Evolutionary conservation across 2,329 filamentous ascomycete genomes (phyloP).

Genomic region (Aureobasidium sp.): DNA sequence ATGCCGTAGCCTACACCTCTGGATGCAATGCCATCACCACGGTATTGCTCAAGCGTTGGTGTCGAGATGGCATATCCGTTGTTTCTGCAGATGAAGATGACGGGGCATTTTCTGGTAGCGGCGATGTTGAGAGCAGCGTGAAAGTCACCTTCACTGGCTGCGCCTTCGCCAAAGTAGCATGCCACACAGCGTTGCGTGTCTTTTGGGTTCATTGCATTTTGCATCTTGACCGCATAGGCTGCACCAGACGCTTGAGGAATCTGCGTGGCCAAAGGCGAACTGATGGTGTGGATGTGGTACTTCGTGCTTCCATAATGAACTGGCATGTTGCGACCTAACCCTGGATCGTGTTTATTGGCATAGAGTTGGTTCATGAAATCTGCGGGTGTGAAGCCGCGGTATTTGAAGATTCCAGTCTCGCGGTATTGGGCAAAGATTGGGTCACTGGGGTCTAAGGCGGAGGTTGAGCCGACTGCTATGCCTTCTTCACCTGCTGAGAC

Average conservation of each 20-base stretch:
- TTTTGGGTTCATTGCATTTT: constrained; percentile 63
- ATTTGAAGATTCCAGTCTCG: constrained; percentile 83
- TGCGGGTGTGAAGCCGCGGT: constrained; percentile 76
- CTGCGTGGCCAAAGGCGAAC: constrained; percentile 78
- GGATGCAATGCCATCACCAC: constrained; percentile 82
- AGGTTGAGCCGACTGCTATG: constrained; percentile 80
- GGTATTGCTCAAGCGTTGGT: constrained; percentile 82
- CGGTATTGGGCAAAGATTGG: constrained; percentile 93
- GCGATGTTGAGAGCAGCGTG: constrained; percentile 87
- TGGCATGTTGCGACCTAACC: constrained; percentile 88
- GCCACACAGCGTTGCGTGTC: constrained; percentile 60
- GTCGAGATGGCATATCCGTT: constrained; percentile 90
- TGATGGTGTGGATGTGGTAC: constrained; percentile 82
- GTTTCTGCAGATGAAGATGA: constrained; percentile 85
- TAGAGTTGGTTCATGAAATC: constrained; percentile 97
- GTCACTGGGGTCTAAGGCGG: constrained; percentile 73
- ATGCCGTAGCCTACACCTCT: constrained; percentile 88
- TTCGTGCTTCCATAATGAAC: constrained; percentile 86
- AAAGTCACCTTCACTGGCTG: constrained; percentile 85
- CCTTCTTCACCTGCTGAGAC: constrained; percentile 90
- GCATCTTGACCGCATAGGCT: constrained; percentile 79
- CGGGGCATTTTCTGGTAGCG: constrained; percentile 77
- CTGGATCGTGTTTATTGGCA: constrained; percentile 71
- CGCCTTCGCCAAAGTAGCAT: constrained; percentile 86
- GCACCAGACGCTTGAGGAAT: constrained; percentile 82